Conservation (phyloP, 169 alveolate genomes). For the Cryptosporidium ubiquitum region DNA sequence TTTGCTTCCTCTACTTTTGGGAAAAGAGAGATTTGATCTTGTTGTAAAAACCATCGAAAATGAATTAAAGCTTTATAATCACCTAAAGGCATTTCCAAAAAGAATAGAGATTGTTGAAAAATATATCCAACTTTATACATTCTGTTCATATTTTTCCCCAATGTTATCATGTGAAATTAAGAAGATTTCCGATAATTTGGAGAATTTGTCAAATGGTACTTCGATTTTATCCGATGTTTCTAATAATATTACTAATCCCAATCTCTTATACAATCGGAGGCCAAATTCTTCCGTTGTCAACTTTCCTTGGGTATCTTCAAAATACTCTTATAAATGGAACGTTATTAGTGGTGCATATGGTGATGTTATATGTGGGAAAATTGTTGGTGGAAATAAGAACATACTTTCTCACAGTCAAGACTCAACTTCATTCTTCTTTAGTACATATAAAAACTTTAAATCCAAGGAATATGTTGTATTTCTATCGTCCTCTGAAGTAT, state of each 20-base stretch:
- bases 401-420: neutral
- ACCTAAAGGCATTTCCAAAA: conserved; percentile 18
- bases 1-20: conserved; percentile 2
- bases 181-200: neutral
- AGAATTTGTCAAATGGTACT: neutral
- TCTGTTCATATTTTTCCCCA: conserved; percentile 54
- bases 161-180: conserved; percentile 36
- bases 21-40: conserved; percentile 13
- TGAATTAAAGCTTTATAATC: conserved; percentile 11
- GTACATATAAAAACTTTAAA: conserved; percentile 3
- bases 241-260: neutral
- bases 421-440: neutral
- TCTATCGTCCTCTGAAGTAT: neutral
- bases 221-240: neutral
- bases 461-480: neutral
- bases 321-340: conserved; percentile 10
- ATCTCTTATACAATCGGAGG: neutral
- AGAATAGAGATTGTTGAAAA: conserved; percentile 1
- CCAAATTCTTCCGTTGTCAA: neutral
- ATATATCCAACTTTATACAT: conserved; percentile 33
- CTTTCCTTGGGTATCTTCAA: conserved; percentile 52
- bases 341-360: conserved; percentile 45
- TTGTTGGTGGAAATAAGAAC: conserved; percentile 17
- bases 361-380: conserved; percentile 42
- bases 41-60: conserved; percentile 7